Evolutionary conservation across 169 alveolate species (phyloP), one percentile per base, ranked within the genome.

Genomic region (Cryptosporidium baileyi): DNA sequence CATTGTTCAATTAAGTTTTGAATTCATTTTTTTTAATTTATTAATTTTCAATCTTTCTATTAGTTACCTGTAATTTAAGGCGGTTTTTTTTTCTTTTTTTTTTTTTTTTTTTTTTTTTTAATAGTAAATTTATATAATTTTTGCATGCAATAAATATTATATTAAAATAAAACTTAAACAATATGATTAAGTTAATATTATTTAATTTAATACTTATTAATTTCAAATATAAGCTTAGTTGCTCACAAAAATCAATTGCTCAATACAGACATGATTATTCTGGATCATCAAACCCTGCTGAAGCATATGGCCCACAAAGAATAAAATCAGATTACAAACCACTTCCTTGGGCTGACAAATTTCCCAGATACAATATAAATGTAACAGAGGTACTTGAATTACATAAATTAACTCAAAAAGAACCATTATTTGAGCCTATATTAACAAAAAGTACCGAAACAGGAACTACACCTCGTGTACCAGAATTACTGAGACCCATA

Each of bases 311-410:
- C 1, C 85, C 85, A 24, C 65, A 38, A 28, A 74, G 32, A 17
- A 32, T 34, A 24, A 74, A 74, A 17, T 19, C 65, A 7, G 67
- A 74, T 43, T 74, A 74, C 13, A 74, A 74, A 38, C 85, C 85
- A 11, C 41, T 74, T 38, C 85, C 85, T 1, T 74, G 85, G 85
- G 36, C 15, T 3, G 85, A 74, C 15, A 74, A 74, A 45, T 74
- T 74, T 57, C 85, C 85, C 9, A 74, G 85, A 28, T 74, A 54
- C 52, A 60, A 52, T 34, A 32, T 34, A 1, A 74, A 74, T 7
- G 30, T 74, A 19, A 74, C 85, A 0, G 85, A 74, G 8, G 54
- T 74, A 24, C 41, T 74, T n/a, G 67, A 74, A n/a, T 59, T 74
- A n/a, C 85, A 74, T 43, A 74, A 38, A 22, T 9, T 74, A 60